Evolutionary conservation across 2,329 filamentous ascomycete genomes (phyloP).

Genomic region (Peltaster fructicola): DNA sequence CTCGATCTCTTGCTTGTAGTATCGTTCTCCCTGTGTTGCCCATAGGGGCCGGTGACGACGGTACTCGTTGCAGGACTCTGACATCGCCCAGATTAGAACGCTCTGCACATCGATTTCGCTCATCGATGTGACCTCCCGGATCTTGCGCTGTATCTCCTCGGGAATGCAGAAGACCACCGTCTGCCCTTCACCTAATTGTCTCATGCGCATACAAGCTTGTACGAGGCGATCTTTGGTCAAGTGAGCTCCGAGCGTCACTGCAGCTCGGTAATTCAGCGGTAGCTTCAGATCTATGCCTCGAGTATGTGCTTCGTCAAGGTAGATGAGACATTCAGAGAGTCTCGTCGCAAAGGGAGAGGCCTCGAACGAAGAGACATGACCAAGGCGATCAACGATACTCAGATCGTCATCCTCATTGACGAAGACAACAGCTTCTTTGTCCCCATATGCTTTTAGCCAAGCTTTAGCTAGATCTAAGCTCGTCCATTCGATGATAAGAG

Average conservation of each 20-base stretch:
- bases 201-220: slow-evolving; percentile 58
- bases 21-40: slow-evolving; percentile 40
- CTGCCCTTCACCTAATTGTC: slow-evolving; percentile 49
- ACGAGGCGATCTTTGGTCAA: slow-evolving; percentile 52
- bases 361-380: slow-evolving; percentile 31
- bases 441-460: slow-evolving; percentile 31
- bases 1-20: slow-evolving; percentile 24
- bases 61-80: slow-evolving; percentile 36
- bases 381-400: slow-evolving; percentile 33
- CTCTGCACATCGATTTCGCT: slow-evolving; percentile 31
- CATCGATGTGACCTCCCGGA: slow-evolving; percentile 16
- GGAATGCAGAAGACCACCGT: slow-evolving; percentile 44
- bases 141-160: slow-evolving; percentile 39
- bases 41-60: slow-evolving; percentile 38
- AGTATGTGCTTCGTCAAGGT: slow-evolving; percentile 53
- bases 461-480: slow-evolving; percentile 36
- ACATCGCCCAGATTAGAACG: slow-evolving; percentile 42
- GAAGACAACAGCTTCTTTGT: slow-evolving; percentile 35
- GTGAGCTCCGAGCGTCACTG: slow-evolving; percentile 46
- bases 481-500: slow-evolving; percentile 46
- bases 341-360: slow-evolving; percentile 41
- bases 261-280: slow-evolving; percentile 40
- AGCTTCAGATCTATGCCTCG: slow-evolving; percentile 51
- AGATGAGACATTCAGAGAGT: slow-evolving; percentile 44
- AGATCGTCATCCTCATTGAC: slow-evolving; percentile 39